Evolutionary conservation across 441 rosid species (phyloP).

Genomic region (Jatropha podagrica): DNA sequence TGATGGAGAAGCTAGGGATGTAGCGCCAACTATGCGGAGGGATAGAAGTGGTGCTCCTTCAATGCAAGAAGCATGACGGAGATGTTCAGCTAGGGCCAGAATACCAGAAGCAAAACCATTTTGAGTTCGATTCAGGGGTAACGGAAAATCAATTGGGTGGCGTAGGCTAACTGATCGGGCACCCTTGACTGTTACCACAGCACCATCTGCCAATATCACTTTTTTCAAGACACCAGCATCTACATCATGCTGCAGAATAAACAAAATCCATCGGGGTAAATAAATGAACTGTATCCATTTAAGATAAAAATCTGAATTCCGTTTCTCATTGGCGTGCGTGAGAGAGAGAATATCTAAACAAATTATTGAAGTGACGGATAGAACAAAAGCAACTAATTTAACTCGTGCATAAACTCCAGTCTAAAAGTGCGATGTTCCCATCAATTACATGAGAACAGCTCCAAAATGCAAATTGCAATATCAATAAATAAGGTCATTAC

Average conservation of each 20-base stretch:
- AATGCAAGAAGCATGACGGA: conserved; percentile 47
- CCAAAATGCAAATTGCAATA: neutral
- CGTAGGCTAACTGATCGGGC: conserved; percentile 93
- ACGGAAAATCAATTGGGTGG: conserved; percentile 71
- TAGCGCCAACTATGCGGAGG: conserved; percentile 85
- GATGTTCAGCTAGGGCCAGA: conserved; percentile 71
- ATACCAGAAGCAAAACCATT: conserved; percentile 80
- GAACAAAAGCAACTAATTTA: neutral
- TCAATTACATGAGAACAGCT: neutral
- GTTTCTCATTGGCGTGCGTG: neutral
- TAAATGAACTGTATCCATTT: neutral
- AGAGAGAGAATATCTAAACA: neutral
- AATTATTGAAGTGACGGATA: neutral
- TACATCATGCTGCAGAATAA: conserved; percentile 75
- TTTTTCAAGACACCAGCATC: conserved; percentile 93
- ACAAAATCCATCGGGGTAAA: conserved; percentile 2
- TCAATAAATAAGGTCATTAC: neutral
- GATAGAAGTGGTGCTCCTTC: conserved; percentile 64
- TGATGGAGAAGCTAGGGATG: conserved; percentile 62
- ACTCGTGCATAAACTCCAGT: neutral
- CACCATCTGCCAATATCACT: conserved; percentile 83
- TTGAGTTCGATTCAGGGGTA: conserved; percentile 64
- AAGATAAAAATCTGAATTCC: neutral
- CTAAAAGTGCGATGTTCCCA: neutral
- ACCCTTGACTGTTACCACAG: conserved; percentile 85